Conservation (phyloP, 1,139 yeast genomes). For the Zygoascus sp. region DNA sequence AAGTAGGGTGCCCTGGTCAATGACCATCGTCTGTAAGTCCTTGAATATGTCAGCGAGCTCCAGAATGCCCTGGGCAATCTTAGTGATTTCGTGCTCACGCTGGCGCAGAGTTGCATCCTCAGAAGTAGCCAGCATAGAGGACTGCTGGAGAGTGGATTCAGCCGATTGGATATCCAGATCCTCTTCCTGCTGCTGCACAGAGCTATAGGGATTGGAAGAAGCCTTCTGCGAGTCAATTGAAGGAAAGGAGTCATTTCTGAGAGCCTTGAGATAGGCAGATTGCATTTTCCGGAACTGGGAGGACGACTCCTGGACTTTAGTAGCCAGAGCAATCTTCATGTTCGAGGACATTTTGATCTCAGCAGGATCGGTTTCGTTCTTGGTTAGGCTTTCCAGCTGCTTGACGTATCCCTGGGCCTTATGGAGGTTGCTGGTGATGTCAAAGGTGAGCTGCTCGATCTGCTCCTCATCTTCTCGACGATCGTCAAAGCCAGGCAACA, state of each 20-base stretch:
- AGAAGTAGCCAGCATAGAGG: slow-evolving; percentile 20
- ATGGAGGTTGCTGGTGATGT: slow-evolving; percentile 69
- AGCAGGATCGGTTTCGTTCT: slow-evolving; percentile 37
- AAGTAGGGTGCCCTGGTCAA: slow-evolving; percentile 90
- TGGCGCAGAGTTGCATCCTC: slow-evolving; percentile 48
- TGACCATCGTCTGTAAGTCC: slow-evolving; percentile 85
- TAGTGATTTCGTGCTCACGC: slow-evolving; percentile 83
- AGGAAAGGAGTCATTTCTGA: slow-evolving; percentile 33
- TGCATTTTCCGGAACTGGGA: slow-evolving; percentile 80
- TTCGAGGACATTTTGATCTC: slow-evolving; percentile 70
- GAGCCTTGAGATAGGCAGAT: slow-evolving; percentile 72
- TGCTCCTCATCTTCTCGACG: slow-evolving; percentile 62
- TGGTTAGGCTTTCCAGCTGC: slow-evolving; percentile 50
- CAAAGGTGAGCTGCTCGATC: slow-evolving; percentile 72
- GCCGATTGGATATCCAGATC: slow-evolving; percentile 39
- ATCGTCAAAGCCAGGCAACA: slow-evolving; percentile 83
- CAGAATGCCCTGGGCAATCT: slow-evolving; percentile 87
- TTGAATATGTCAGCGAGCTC: slow-evolving; percentile 91
- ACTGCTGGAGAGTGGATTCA: slow-evolving; percentile 43
- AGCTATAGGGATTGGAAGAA: slow-evolving; percentile 13
- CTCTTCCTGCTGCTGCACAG: slow-evolving; percentile 30
- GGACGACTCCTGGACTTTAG: slow-evolving; percentile 73
- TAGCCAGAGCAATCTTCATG: slow-evolving; percentile 78
- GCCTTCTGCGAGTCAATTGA: slow-evolving; percentile 10
- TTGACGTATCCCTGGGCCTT: slow-evolving; percentile 72